Evolutionary conservation across 2,329 filamentous ascomycete genomes (phyloP), one percentile per base, ranked within the genome.

Genomic region (Ophiocordyceps camponoti-saundersi): DNA sequence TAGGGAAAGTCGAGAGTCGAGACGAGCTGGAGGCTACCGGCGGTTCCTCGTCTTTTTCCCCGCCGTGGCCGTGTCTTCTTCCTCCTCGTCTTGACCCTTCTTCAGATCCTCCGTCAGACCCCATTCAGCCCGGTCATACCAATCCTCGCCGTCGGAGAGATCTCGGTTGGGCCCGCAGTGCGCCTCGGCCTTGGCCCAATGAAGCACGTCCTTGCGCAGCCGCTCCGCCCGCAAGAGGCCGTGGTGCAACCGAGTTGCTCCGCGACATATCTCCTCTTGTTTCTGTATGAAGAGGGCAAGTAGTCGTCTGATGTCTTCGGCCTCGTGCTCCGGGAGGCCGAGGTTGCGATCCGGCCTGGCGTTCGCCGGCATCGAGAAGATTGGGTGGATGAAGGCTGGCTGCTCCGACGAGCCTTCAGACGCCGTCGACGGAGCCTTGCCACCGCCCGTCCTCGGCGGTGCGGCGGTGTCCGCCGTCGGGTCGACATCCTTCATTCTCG

Each of bases 141-240:
- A 93, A 59, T 93, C 86, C 66, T 93, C 86, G 12, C 85, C 85
- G 59, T 93, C 86, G 45, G 82, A 88, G 80, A 92, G 80, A 60
- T 89, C 84, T 45, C 79, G 62, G 58, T 79, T 77, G 18, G 67
- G 59, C 2, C 79, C 77, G 46, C 69, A 71, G 56, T 90, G 85
- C 21, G 74, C 84, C 64, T 90, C 85, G 1, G 85, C 81, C 59
- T 87, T 86, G 53, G 80, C 74, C 80, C 83, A 88, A 53, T 77
- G 75, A 58, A 82, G 72, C 3, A 92, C 83, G 20, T 79, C 73
- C 55, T 77, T 78, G 26, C 85, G 74, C 61, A 84, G 72, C 42
- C 83, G 73, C 53, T 90, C 80, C 1, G 84, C 84, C 54, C 76
- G 75, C 50, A 88, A 68, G 46, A 93, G 69, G 1, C 85, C 83